Percentiles rank a stretch among this genome's conserved stretches.
phyloP scores from a whole-genome alignment of 1,139 yeast species.

The Hyphopichia pseudoburtonii region DNA sequence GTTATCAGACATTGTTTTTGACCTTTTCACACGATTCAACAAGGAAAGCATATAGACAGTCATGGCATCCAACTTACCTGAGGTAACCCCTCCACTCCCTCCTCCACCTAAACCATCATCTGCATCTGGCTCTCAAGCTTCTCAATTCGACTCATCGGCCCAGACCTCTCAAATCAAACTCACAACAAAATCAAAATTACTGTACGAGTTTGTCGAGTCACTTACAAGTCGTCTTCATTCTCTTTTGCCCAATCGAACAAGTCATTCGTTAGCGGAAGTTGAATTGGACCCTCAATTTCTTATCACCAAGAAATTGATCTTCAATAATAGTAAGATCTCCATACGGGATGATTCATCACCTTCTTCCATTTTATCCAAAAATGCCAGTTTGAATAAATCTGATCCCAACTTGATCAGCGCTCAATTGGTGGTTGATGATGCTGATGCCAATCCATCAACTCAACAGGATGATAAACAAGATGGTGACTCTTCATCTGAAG shows the following conservation, averaged over 20 bases:
- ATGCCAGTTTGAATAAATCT: constrained; percentile 7
- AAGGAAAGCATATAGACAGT: background rate
- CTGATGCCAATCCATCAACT: background rate
- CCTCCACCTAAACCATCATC: background rate
- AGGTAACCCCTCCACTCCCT: background rate
- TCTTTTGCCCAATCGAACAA: constrained; percentile 41
- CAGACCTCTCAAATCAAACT: background rate
- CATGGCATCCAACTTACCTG: background rate
- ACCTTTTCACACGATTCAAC: no score
- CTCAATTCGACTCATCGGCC: background rate
- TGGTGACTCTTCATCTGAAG: background rate
- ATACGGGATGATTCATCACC: background rate
- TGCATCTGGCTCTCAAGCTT: background rate
- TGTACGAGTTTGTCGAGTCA: constrained; percentile 18
- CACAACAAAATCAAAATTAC: constrained; percentile 7
- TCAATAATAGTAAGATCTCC: constrained; percentile 18
- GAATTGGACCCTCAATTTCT: constrained; percentile 44
- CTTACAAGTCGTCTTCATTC: constrained; percentile 30
- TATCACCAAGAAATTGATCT: constrained; percentile 30
- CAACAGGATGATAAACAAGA: background rate
- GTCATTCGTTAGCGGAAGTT: constrained; percentile 42
- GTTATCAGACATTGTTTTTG: no score
- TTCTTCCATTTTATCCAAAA: no score
- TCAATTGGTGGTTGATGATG: background rate
- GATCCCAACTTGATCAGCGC: background rate